phyloP scores from a whole-genome alignment of 331 rosid species.

The Malus hybrid region DNA sequence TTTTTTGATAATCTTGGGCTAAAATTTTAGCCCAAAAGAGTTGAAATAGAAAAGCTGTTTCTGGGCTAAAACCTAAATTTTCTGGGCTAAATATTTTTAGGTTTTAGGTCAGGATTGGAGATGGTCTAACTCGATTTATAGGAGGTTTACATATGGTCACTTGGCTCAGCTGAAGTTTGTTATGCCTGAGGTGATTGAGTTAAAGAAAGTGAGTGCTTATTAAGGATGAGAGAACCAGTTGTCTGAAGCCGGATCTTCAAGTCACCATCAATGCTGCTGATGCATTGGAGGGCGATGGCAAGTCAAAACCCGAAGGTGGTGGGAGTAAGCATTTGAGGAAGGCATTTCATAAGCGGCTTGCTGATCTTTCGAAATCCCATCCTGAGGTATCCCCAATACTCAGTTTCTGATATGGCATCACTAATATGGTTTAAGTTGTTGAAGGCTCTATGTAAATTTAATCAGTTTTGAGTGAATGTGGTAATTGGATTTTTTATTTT shows the following conservation, averaged over 20 bases:
- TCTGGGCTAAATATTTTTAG: no score
- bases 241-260: background rate
- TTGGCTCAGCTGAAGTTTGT: background rate
- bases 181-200: background rate
- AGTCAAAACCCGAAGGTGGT: slow-evolving; percentile 15
- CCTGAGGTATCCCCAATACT: slow-evolving; percentile 35
- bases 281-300: slow-evolving; percentile 26
- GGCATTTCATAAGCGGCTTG: slow-evolving; percentile 34
- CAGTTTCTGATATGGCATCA: background rate
- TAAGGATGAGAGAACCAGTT: background rate
- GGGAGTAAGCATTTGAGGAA: slow-evolving; percentile 10
- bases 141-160: background rate
- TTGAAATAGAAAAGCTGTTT: no score
- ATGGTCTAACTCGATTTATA: no score
- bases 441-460: background rate
- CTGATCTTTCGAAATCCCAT: slow-evolving; percentile 40
- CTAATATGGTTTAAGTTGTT: background rate
- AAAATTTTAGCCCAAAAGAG: no score
- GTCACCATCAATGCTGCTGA: background rate
- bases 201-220: background rate
- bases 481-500: no score
- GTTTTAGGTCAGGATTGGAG: no score
- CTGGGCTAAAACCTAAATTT: no score
- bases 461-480: no score
- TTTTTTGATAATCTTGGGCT: no score